Evolutionary conservation across 441 rosid genomes (phyloP).

Genomic region (Euphorbia celastroides): DNA sequence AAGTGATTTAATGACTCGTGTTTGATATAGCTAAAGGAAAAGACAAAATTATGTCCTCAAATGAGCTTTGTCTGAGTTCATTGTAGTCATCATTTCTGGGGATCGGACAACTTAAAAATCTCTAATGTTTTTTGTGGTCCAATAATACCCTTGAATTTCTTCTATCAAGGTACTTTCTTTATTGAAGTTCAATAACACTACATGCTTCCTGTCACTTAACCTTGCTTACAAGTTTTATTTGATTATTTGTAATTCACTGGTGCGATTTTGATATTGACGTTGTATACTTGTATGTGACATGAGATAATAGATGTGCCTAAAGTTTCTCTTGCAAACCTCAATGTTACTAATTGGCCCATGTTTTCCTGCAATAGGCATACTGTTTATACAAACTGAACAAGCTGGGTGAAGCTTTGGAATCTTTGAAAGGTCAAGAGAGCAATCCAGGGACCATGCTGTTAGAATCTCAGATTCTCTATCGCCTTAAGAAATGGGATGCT

Average conservation of each 20-base stretch:
- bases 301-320: neutral
- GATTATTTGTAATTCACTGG: too few relatives aligned
- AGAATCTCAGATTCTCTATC: slow-evolving; percentile 82
- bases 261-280: too few relatives aligned
- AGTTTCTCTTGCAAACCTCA: neutral
- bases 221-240: neutral
- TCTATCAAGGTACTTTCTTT: neutral
- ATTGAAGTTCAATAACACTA: neutral
- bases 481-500: slow-evolving; percentile 67
- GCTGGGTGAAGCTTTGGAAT: slow-evolving; percentile 63
- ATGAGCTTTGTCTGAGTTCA: neutral
- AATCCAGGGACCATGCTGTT: slow-evolving; percentile 49
- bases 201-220: neutral
- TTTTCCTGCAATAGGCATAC: slow-evolving; percentile 53
- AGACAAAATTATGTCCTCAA: neutral
- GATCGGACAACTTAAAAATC: neutral
- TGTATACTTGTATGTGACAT: too few relatives aligned
- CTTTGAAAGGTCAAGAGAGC: slow-evolving; percentile 46
- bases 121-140: neutral
- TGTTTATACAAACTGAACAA: slow-evolving; percentile 85
- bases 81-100: too few relatives aligned
- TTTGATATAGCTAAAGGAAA: neutral
- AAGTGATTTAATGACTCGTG: neutral
- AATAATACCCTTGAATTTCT: neutral
- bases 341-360: neutral